Base-by-base conservation (phyloP, 2,329 filamentous ascomycete species). In the Paracorniculantispora psalliotae region DNA sequence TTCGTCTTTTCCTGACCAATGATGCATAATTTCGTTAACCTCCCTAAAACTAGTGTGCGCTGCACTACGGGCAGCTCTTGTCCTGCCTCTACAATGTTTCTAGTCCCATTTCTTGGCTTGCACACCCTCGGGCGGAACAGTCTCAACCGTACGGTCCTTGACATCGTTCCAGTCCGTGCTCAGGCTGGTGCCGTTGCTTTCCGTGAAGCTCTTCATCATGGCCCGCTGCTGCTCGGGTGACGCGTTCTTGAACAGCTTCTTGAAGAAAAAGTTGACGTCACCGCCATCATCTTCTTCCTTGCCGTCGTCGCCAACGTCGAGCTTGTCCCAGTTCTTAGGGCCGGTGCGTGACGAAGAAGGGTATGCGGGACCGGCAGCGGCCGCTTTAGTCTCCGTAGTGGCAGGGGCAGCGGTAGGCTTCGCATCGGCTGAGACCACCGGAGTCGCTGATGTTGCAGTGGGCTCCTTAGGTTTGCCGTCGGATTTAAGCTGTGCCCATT, bases 201-300 rank as follows among this genome's bases (percentile, higher is more conserved):
- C 93, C 15, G 86, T 81, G 68, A 91, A 97, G 69, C 91, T 96
- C 83, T 99, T 99, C 85, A 96, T 91, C 94, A 99, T 99, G 9
- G 94, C 94, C 2, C 92, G 85, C 69, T 86, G 86, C 60, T 91
- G 90, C 66, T 99, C 93, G 0, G 87, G 84, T 51, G 88, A 86
- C 0, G 91, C 86, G 37, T 78, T 80, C 63, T 88, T 85, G 75
- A 93, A 97, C 1, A 99, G 79, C 68, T 89, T 87, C 79, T 96
- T 94, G 80, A 99, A 99, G 76, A 97, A 97, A 12, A 73, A 70
- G 66, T 96, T 89, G 9, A 92, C 85, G 28, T 88, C 84, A 61
- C 82, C 80, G 13, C 81, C 75, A 0, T 83, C 80, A 0, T 82
- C 80, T 10, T 85, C 85, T 1, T 84, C 79, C 1, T 82, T 80